Evolutionary conservation across 106 monocot genomes (phyloP).

Genomic region (Dendrobium nobile): DNA sequence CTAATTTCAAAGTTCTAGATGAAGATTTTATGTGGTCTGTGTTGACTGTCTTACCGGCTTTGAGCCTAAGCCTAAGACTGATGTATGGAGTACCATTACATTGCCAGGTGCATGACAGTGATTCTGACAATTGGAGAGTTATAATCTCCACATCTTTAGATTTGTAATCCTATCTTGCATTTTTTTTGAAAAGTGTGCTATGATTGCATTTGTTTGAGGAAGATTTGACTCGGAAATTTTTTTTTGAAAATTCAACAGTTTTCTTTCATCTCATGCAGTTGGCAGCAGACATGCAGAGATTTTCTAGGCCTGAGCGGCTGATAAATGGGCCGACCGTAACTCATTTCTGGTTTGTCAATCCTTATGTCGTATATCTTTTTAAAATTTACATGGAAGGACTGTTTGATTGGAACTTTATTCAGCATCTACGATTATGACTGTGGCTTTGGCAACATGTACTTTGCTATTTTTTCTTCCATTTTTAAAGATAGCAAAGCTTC

Average conservation of each 20-base stretch:
- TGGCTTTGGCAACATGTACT: background rate
- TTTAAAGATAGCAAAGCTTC: too few relatives aligned
- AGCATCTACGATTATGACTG: background rate
- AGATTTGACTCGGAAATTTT: background rate
- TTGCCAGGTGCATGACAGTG: too few relatives aligned
- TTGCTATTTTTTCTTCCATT: too few relatives aligned
- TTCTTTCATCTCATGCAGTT: slow-evolving; percentile 46
- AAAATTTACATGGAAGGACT: background rate
- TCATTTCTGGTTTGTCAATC: slow-evolving; percentile 77
- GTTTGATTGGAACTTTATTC: background rate
- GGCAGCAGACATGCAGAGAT: slow-evolving; percentile 98
- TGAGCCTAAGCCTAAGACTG: background rate
- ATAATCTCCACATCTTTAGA: background rate
- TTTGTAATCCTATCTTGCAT: background rate
- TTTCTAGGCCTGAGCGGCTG: slow-evolving; percentile 92
- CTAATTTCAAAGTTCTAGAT: background rate
- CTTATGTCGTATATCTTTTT: background rate
- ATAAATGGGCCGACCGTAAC: slow-evolving; percentile 96
- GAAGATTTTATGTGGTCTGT: background rate
- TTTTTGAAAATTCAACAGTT: background rate
- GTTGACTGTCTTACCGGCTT: background rate
- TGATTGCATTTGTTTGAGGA: background rate
- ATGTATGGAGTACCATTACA: too few relatives aligned
- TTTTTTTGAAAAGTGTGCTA: background rate
- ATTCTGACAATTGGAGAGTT: background rate